Evolutionary conservation across 2,329 filamentous ascomycete species (phyloP).

Genomic region (Dryadomyces sulphureus): DNA sequence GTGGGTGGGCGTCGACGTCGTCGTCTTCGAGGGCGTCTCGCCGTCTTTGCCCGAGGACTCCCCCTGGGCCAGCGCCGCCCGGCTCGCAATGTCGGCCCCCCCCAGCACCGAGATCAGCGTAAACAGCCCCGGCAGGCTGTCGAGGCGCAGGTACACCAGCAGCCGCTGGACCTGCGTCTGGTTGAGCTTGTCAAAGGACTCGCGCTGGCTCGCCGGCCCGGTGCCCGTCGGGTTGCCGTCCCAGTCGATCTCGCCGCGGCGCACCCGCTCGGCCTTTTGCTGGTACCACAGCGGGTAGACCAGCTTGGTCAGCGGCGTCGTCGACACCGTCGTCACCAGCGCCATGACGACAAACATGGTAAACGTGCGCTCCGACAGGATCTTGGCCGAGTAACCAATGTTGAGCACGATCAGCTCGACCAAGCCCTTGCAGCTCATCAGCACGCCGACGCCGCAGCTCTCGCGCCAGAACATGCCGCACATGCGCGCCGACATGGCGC

Average conservation of each 20-base stretch:
- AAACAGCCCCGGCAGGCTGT: conserved; percentile 70
- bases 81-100: conserved; percentile 10
- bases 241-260: conserved; percentile 84
- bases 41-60: too few species aligned
- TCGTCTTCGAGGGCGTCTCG: conserved; percentile 18
- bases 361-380: conserved; percentile 68
- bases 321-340: conserved; percentile 68
- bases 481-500: conserved; percentile 59
- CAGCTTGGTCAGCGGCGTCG: conserved; percentile 58
- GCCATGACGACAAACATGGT: conserved; percentile 96
- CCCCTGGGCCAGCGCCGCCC: too few species aligned
- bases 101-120: conserved; percentile 70
- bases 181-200: conserved; percentile 17
- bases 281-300: conserved; percentile 58
- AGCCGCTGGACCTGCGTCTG: conserved; percentile 41
- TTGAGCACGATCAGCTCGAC: conserved; percentile 88
- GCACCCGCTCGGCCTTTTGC: conserved; percentile 39
- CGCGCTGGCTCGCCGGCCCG: conserved; percentile 11
- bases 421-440: conserved; percentile 96
- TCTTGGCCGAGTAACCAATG: conserved; percentile 68
- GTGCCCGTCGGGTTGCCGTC: conserved; percentile 30
- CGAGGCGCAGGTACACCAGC: conserved; percentile 69
- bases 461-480: conserved; percentile 82
- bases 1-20: conserved; percentile 21
- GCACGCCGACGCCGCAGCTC: conserved; percentile 68